Evolutionary conservation across 495 filamentous ascomycete genomes (phyloP).

Genomic region (Daldinia decipiens): DNA sequence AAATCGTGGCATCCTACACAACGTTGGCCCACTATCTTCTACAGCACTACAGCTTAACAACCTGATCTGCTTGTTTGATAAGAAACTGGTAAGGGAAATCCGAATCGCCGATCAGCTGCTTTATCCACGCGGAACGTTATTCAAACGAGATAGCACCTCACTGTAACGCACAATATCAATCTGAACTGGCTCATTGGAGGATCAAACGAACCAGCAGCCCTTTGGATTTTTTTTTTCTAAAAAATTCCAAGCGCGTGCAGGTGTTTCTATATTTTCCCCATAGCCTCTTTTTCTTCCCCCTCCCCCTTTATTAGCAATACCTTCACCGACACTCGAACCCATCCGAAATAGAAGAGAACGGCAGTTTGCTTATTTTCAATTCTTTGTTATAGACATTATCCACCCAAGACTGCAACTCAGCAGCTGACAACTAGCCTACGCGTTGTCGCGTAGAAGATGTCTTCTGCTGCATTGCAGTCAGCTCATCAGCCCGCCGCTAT

Average conservation of each 20-base stretch:
- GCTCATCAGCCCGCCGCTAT: conserved; percentile 61
- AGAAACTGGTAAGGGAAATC: conserved; percentile 29
- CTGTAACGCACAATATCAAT: conserved; percentile 43
- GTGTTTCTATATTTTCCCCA: conserved; percentile 25
- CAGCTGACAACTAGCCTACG: conserved; percentile 32
- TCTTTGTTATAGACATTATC: conserved; percentile 18
- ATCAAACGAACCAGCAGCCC: conserved; percentile 46
- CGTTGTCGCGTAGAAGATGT: conserved; percentile 57
- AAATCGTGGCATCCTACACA: conserved; percentile 5
- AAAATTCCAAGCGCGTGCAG: conserved; percentile 28
- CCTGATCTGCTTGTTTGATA: conserved; percentile 32
- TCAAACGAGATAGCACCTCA: conserved; percentile 41
- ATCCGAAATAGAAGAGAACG: conserved; percentile 9
- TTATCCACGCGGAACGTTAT: conserved; percentile 40
- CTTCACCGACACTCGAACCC: conserved; percentile 23
- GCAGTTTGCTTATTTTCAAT: conserved; percentile 1
- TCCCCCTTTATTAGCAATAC: conserved; percentile 16
- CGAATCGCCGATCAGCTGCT: conserved; percentile 43
- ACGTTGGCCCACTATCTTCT: neutral
- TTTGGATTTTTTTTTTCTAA: conserved; percentile 32
- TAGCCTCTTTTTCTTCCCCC: conserved; percentile 2
- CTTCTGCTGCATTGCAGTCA: conserved; percentile 66
- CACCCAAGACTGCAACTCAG: conserved; percentile 12
- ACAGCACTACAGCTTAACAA: conserved; percentile 13
- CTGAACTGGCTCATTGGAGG: conserved; percentile 47